Percentiles rank a stretch among this genome's conserved stretches.
Evolutionary conservation across 2,329 filamentous ascomycete genomes (phyloP).

Genomic region (Cytospora leucostoma): DNA sequence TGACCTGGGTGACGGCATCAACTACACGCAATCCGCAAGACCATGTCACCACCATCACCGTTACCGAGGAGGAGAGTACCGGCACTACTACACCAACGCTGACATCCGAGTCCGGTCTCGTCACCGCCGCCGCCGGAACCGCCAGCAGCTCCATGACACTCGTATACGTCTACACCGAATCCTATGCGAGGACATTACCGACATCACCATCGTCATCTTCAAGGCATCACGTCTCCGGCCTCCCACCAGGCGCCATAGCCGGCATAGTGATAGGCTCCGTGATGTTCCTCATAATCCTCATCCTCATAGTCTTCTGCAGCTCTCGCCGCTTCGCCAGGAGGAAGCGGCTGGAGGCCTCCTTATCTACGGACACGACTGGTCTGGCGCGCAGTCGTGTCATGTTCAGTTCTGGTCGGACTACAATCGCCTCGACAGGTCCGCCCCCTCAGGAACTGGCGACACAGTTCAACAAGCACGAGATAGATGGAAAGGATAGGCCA

Average conservation of each 20-base stretch:
- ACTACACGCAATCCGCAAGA: neutral
- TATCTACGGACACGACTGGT: neutral
- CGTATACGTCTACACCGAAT: conserved; percentile 23
- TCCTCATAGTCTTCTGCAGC: conserved; percentile 25
- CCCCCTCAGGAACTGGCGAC: conserved; percentile 23
- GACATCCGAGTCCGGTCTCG: conserved; percentile 4
- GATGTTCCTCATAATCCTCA: conserved; percentile 26
- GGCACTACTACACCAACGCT: conserved; percentile 2
- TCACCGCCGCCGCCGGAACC: conserved; percentile 6
- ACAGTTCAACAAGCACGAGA: conserved; percentile 20
- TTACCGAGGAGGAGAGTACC: conserved; percentile 6
- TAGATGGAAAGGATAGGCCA: conserved; percentile 13
- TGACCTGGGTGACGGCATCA: neutral
- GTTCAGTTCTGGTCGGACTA: neutral
- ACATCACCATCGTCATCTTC: conserved; percentile 10
- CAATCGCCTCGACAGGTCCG: neutral
- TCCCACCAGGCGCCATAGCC: conserved; percentile 31
- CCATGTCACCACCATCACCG: conserved; percentile 17
- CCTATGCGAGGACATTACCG: conserved; percentile 1
- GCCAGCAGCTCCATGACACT: conserved; percentile 23
- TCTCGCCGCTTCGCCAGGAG: conserved; percentile 20
- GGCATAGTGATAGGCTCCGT: conserved; percentile 33
- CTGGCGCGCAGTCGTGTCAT: conserved; percentile 5
- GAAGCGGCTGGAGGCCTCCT: conserved; percentile 15
- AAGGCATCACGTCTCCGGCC: neutral